A percentile compares a stretch with the other conserved stretches of the same genome.
phyloP scores from a whole-genome alignment of 2,329 filamentous ascomycete genomes.

The Fusarium sterilihyphosum region DNA sequence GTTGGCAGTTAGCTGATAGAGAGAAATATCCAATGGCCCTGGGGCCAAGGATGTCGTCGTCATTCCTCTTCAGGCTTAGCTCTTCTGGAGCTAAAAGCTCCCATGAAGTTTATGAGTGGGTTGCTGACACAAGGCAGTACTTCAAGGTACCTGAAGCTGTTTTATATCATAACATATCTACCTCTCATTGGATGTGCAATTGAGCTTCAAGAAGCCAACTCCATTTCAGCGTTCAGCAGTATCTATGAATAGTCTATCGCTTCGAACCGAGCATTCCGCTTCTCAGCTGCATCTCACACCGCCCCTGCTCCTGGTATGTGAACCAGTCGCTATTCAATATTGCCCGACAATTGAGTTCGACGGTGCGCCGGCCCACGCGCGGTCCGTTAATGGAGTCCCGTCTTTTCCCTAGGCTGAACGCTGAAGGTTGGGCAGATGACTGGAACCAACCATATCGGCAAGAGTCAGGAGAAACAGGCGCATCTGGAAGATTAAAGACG shows the following conservation, averaged over 20 bases:
- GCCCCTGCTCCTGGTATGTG: slow-evolving; percentile 17
- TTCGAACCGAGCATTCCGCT: not conserved
- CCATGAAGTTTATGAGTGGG: slow-evolving; percentile 18
- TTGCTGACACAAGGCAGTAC: slow-evolving; percentile 39
- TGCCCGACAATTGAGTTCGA: slow-evolving; percentile 41
- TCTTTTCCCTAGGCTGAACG: slow-evolving; percentile 43
- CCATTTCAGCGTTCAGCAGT: not conserved
- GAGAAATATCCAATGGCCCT: slow-evolving; percentile 9
- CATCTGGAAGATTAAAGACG: slow-evolving; percentile 23
- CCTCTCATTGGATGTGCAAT: not conserved
- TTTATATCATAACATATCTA: not conserved
- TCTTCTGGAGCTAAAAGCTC: slow-evolving; percentile 10
- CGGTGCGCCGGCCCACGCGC: slow-evolving; percentile 42
- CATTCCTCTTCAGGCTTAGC: slow-evolving; percentile 39
- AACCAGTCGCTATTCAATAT: slow-evolving; percentile 19
- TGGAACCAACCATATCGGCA: slow-evolving; percentile 38
- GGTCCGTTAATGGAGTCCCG: slow-evolving; percentile 44
- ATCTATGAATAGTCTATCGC: not conserved
- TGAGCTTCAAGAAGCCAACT: not conserved
- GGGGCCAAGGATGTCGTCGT: slow-evolving; percentile 12
- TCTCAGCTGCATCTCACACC: slow-evolving; percentile 25
- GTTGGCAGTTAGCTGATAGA: slow-evolving; percentile 26
- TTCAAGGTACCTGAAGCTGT: slow-evolving; percentile 24
- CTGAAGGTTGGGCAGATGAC: slow-evolving; percentile 32
- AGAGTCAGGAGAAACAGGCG: slow-evolving; percentile 22